Percentiles rank a stretch among this genome's conserved stretches.
phyloP scores from a whole-genome alignment of 1,284 basidiomycete genomes.

The Thelephora terrestris region DNA sequence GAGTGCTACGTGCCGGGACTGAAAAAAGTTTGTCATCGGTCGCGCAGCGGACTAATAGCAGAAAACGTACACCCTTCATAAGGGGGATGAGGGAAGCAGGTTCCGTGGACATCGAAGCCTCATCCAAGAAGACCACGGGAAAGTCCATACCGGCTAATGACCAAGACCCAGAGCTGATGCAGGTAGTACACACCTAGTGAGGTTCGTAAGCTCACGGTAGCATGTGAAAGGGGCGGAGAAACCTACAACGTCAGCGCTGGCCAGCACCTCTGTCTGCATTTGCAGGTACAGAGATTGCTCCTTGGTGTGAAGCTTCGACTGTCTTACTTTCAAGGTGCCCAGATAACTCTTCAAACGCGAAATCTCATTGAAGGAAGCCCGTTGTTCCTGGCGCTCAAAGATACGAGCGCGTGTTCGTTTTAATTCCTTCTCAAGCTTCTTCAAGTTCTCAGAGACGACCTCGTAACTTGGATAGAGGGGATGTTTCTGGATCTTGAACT shows the following conservation, averaged over 20 bases:
- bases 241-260: constrained; percentile 66
- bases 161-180: constrained; percentile 58
- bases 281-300: constrained; percentile 39
- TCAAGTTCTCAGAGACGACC: constrained; percentile 20
- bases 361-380: constrained; percentile 31
- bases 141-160: constrained; percentile 69
- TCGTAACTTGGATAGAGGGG: constrained; percentile 36
- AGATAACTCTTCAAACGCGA: no score
- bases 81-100: constrained; percentile 79
- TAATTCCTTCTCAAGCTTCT: constrained; percentile 19
- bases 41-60: constrained; percentile 5
- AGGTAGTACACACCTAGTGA: constrained; percentile 72
- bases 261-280: constrained; percentile 52
- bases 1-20: constrained; percentile 76
- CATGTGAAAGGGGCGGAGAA: constrained; percentile 3
- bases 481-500: constrained; percentile 57
- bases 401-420: background rate
- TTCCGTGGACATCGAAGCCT: constrained; percentile 94
- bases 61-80: constrained; percentile 72
- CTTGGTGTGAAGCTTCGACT: constrained; percentile 28
- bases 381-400: background rate
- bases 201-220: constrained; percentile 1
- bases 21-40: constrained; percentile 14
- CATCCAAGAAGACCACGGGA: constrained; percentile 89
- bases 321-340: constrained; percentile 24